phyloP scores from a whole-genome alignment of 257 asterid species.

The Plantago major region DNA sequence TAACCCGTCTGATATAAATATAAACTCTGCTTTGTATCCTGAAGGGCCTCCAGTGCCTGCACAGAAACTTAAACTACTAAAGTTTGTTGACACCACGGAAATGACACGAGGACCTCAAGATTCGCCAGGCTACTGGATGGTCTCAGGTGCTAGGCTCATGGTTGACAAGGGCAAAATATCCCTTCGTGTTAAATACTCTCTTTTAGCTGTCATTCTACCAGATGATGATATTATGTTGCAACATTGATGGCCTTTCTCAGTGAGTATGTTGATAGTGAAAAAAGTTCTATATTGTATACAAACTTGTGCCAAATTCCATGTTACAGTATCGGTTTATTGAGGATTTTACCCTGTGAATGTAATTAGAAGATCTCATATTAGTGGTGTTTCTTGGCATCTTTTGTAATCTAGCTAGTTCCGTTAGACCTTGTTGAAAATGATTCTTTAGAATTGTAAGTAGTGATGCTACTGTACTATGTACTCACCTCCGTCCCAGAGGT shows the following conservation, averaged over 20 bases:
- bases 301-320: not conserved
- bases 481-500: no score
- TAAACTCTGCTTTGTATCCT: constrained; percentile 70
- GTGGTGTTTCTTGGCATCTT: no score
- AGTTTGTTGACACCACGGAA: constrained; percentile 63
- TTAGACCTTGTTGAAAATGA: no score
- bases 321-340: no score
- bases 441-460: no score
- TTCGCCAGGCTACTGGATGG: constrained; percentile 75
- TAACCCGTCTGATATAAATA: constrained; percentile 50
- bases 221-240: constrained; percentile 43
- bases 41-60: constrained; percentile 70
- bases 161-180: constrained; percentile 63
- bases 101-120: constrained; percentile 79
- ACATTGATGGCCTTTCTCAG: constrained; percentile 20
- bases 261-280: not conserved
- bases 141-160: constrained; percentile 71
- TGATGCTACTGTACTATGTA: no score
- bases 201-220: constrained; percentile 42
- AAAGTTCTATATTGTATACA: no score
- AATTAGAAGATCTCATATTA: no score
- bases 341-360: no score
- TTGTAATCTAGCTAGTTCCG: no score
- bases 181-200: constrained; percentile 64
- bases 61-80: constrained; percentile 56